Conservation (phyloP, 2,329 filamentous ascomycete genomes). For the Xylariaceae sp. region DNA sequence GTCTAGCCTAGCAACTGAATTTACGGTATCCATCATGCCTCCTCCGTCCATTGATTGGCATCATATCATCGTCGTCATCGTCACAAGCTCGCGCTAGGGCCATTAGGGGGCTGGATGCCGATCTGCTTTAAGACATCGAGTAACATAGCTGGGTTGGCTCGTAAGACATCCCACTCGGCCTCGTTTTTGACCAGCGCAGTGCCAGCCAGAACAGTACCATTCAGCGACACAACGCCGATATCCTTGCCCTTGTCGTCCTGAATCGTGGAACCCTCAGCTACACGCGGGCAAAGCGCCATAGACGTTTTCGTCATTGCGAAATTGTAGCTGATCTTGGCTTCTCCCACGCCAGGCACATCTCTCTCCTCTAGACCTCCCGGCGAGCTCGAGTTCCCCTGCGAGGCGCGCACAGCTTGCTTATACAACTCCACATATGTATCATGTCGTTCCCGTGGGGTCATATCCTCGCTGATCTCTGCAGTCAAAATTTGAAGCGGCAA, state of each 20-base stretch:
- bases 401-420: slow-evolving; percentile 31
- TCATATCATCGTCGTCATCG: not conserved
- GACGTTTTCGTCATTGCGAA: slow-evolving; percentile 52
- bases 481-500: slow-evolving; percentile 44
- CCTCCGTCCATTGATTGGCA: no score
- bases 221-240: slow-evolving; percentile 46
- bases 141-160: slow-evolving; percentile 35
- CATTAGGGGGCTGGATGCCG: slow-evolving; percentile 27
- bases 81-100: not conserved
- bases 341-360: slow-evolving; percentile 28
- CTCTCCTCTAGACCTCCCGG: no score
- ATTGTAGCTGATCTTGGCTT: slow-evolving; percentile 59
- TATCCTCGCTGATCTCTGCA: slow-evolving; percentile 30
- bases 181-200: slow-evolving; percentile 59
- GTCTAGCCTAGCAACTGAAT: slow-evolving; percentile 1
- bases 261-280: slow-evolving; percentile 42
- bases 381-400: slow-evolving; percentile 5
- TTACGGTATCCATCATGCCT: not conserved
- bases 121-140: slow-evolving; percentile 37
- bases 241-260: slow-evolving; percentile 21
- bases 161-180: slow-evolving; percentile 52
- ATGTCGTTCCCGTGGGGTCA: slow-evolving; percentile 34
- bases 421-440: slow-evolving; percentile 45
- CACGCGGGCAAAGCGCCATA: slow-evolving; percentile 52
- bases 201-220: slow-evolving; percentile 60